Conservation (phyloP, 106 monocot genomes). For the Cymbidium sinense region DNA sequence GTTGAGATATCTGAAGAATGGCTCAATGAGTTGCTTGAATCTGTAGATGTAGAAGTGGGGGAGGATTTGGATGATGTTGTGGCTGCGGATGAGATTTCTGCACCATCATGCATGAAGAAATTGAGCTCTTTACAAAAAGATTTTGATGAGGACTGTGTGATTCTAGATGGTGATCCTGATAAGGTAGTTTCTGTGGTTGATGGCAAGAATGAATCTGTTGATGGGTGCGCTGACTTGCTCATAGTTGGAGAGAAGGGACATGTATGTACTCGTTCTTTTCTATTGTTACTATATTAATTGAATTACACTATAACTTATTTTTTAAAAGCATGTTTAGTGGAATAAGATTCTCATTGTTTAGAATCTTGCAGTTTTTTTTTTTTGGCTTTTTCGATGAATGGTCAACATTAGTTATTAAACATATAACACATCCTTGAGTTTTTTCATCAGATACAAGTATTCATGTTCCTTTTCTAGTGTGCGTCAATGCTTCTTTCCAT, state of each 20-base stretch:
- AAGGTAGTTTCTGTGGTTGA: constrained; percentile 8
- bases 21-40: constrained; percentile 2
- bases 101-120: neutral
- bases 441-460: neutral
- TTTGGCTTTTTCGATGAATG: neutral
- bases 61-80: constrained; percentile 7
- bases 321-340: neutral
- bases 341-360: neutral
- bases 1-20: constrained; percentile 4
- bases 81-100: constrained; percentile 10
- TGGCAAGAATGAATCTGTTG: constrained; percentile 2
- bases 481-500: neutral
- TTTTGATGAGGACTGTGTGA: constrained; percentile 38
- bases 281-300: neutral
- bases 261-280: constrained; percentile 18
- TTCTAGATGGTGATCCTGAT: constrained; percentile 49
- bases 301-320: neutral
- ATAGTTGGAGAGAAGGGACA: constrained; percentile 52
- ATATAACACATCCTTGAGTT: neutral
- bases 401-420: neutral
- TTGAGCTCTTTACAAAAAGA: neutral
- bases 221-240: constrained; percentile 32
- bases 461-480: neutral
- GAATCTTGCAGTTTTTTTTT: neutral
- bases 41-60: neutral